phyloP scores from a whole-genome alignment of 2,329 filamentous ascomycete genomes.

The Sporothrix pallida region DNA sequence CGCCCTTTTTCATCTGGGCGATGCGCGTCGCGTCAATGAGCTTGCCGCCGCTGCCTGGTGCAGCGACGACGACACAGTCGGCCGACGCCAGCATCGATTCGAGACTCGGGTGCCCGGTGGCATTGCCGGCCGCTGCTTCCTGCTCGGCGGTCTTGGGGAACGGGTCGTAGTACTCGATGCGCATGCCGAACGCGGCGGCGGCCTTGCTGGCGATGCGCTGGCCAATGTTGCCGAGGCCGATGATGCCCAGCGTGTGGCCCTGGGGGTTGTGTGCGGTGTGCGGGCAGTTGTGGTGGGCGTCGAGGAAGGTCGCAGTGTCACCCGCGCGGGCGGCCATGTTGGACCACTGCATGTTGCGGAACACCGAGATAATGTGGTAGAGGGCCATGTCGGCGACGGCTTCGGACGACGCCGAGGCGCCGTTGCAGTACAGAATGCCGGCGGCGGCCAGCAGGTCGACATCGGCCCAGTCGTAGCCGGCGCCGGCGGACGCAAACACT shows the following conservation, averaged over 20 bases:
- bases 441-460: conserved; percentile 62
- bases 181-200: conserved; percentile 59
- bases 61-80: conserved; percentile 59
- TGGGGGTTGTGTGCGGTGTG: conserved; percentile 62
- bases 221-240: conserved; percentile 64
- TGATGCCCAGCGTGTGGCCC: conserved; percentile 59
- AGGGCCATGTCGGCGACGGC: conserved; percentile 75
- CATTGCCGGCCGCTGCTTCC: conserved; percentile 50
- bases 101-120: conserved; percentile 51
- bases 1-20: conserved; percentile 55
- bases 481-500: conserved; percentile 69
- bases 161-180: conserved; percentile 61
- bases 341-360: conserved; percentile 71
- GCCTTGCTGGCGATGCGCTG: conserved; percentile 62
- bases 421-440: conserved; percentile 75
- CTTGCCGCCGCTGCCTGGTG: conserved; percentile 53
- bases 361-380: conserved; percentile 71
- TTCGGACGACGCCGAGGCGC: conserved; percentile 71
- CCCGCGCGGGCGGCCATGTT: conserved; percentile 56
- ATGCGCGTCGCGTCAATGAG: conserved; percentile 51
- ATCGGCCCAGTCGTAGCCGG: conserved; percentile 71
- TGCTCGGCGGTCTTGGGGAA: conserved; percentile 47
- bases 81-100: conserved; percentile 53
- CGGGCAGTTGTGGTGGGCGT: conserved; percentile 36
- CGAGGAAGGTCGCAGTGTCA: conserved; percentile 46